Evolutionary conservation across 106 monocot genomes (phyloP), one percentile per base, ranked within the genome.

Genomic region (Dioscorea zingiberensis): DNA sequence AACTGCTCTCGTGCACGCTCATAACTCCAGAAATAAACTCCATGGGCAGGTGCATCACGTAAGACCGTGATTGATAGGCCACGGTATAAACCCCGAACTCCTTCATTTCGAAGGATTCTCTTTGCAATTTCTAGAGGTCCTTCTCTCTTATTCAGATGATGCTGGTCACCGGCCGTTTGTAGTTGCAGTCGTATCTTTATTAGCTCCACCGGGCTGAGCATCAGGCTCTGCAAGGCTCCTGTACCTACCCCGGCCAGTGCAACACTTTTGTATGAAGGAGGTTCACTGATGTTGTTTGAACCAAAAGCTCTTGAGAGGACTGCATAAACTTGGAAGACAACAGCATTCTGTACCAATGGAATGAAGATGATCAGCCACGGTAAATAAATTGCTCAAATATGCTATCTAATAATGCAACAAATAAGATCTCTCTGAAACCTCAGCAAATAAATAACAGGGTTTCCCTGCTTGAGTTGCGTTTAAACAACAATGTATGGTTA

Each of bases 241-340:
- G 88, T 85, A 25, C 91, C 95, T 1, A 91, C 56, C 2, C 95
- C 95, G 2, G 76, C 85, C 11, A 97, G 74, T 3, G 85, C 91
- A 0, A 92, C 88, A 21, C 71, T 81, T 53, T n/a, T 74, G 73
- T 88, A 88, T 23, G 85, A 83, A 47, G 95, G 85, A 4, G 91
- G 83, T 60, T 80, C 84, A 1, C 29, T 54, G 10, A 0, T 57
- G 60, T 55, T 71, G 48, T 59, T 65, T 47, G 83, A 30, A 58
- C 88, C 74, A 0, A 87, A 59, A 12, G 87, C 74, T 80, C 74
- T 85, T 15, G 88, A 88, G 5, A 88, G 72, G 49, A 85, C 63
- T 8, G 91, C 95, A 48, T 88, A 92, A 12, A 88, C 83, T 47
- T 97, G 95, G 81, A 97, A 97, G 38, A 81, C 95, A 68, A 87